Percentiles rank a stretch among this genome's conserved stretches.
These are phyloP conservation scores for Acmispon strigosus DNA, from an alignment of 306 rosid species.

Conservation along the genomic window DNA sequence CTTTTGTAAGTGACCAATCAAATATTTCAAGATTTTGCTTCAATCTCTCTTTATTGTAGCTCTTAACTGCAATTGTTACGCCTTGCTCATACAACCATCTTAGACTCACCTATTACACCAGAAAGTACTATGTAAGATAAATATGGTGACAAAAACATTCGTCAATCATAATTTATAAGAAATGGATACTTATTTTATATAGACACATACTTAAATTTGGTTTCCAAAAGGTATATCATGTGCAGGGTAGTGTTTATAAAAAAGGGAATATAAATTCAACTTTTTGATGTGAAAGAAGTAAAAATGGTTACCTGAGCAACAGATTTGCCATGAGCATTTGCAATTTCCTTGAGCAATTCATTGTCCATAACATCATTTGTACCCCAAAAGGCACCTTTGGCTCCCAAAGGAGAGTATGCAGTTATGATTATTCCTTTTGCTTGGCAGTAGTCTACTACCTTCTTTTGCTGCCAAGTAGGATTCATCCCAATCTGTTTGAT, in stretches of 20 bases:
- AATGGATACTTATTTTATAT: too few species aligned
- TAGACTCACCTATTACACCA: conserved; percentile 26
- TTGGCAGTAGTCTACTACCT: conserved; percentile 30
- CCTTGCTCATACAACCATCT: conserved; percentile 48
- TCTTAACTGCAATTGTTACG: conserved; percentile 33
- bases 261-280: too few species aligned
- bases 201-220: too few species aligned
- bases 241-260: too few species aligned
- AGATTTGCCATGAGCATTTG: conserved; percentile 21
- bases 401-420: conserved; percentile 48
- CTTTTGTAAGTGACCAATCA: conserved; percentile 40
- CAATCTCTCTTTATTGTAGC: conserved; percentile 46
- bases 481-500: conserved; percentile 44
- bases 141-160: too few species aligned
- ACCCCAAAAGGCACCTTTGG: conserved; percentile 32
- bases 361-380: conserved; percentile 27
- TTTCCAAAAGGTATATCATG: too few species aligned
- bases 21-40: conserved; percentile 43
- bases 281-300: neutral
- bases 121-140: neutral
- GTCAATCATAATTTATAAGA: too few species aligned
- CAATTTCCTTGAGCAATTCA: conserved; percentile 30
- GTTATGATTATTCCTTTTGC: conserved; percentile 34
- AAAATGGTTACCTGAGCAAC: conserved; percentile 37
- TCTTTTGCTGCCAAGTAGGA: conserved; percentile 45